Percentiles rank a stretch among this genome's conserved stretches.
These are phyloP conservation scores for Handroanthus guayacan DNA, from an alignment of 257 asterid species.

Conservation along the genomic window DNA sequence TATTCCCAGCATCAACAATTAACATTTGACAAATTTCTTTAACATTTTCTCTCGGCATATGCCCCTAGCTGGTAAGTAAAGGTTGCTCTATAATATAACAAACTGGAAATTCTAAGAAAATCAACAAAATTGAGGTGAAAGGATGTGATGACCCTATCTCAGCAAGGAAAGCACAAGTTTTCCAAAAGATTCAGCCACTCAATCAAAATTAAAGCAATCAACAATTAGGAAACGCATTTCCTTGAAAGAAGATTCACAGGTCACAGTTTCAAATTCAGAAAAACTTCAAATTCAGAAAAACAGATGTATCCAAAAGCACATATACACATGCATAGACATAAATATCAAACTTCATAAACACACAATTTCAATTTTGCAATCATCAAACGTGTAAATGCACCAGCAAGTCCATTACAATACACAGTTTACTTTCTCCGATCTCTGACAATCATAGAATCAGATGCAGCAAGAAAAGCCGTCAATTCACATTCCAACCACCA, in stretches of 20 bases:
- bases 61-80: constrained; percentile 16
- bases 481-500: neutral
- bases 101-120: neutral
- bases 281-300: constrained; percentile 12
- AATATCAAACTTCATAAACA: constrained; percentile 16
- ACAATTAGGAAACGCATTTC: neutral
- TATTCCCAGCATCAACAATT: neutral
- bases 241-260: constrained; percentile 2
- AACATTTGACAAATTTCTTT: neutral
- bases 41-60: neutral
- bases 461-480: neutral
- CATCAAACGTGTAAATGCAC: neutral
- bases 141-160: neutral
- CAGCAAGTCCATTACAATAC: constrained; percentile 16
- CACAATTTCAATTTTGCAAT: neutral
- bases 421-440: constrained; percentile 5
- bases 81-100: constrained; percentile 3
- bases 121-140: neutral
- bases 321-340: neutral
- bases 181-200: neutral
- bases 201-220: neutral
- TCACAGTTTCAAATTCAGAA: constrained; percentile 15
- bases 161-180: neutral
- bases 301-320: constrained; percentile 15
- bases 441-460: constrained; percentile 14